Base-by-base conservation (phyloP, 2,329 filamentous ascomycete genomes). In the Aphanocladium album region DNA sequence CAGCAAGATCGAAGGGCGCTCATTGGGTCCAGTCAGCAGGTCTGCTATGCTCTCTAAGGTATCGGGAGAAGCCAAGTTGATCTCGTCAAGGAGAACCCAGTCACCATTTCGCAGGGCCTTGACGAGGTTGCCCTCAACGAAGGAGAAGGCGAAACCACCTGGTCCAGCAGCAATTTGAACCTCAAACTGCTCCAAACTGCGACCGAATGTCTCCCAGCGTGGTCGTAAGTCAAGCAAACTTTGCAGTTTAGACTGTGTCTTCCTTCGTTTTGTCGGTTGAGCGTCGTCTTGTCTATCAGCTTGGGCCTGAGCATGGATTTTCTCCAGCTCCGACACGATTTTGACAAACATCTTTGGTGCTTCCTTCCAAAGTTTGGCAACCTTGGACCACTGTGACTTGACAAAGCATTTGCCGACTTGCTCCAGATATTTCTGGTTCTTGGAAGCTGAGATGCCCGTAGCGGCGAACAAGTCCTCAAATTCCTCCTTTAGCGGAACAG, bases 41-140 rank as follows among this genome's bases (percentile, higher is more conserved):
- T 96, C 93, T 5, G 91, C 89, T 62, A 99, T 90, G 64, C 92
- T 93, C 73, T 99, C 95, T 4, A 99, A 78, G 0, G 95, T 98
- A 71, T 99, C 96, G 0, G 95, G 88, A 0, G 93, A 93, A 6
- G 95, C 95, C 63, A 99, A 77, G 71, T 99, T 99, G 69, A 99
- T 96, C 74, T 99, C 95, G 71, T 99, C 95, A 27, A 98, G 82
- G 19, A 99, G 81, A 30, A 99, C 89, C 95, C 95, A 99, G 73
- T 97, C 92, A 8, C 95, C 95, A 69, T 97, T 96, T 45, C 93
- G 84, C 25, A 93, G 87, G n/a, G 96, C 95, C 75, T 96, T 96
- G 61, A 99, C 89, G 64, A 99, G 89, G 68, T 96, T 96, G 64
- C 95, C 93, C 74, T 99, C 95, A 0, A 98, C 85, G 70, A 99